Base-by-base conservation (phyloP, 352 stramenopile species). In the Elongisporangium anandrum region DNA sequence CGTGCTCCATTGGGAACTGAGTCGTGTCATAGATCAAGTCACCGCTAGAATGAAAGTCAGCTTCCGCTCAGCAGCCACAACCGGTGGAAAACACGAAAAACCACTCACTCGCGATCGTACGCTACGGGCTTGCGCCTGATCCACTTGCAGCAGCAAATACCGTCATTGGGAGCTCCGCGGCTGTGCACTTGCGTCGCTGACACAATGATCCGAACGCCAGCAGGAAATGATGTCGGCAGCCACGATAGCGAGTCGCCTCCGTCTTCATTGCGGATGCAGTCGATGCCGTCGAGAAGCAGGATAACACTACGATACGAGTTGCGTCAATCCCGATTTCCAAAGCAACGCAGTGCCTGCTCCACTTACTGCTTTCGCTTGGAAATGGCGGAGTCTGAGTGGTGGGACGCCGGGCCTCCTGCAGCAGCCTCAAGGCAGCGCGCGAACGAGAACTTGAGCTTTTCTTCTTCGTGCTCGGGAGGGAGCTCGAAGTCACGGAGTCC, bases 361-460 rank as follows among this genome's bases (percentile, higher is more conserved):
- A 56, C 58, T 8, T 60, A 76, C 64, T 75, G 73, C 52, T 77
- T 75, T 38, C 62, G 59, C 58, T 81, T 85, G 51, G 64, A 64
- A 9, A 61, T 73, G 1, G 75, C 47, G 2, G 10, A 45, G 34
- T 45, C 34, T 9, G 34, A 15, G 23, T 63, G 49, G 54, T 70
- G 70, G 4, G 54, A 68, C 15, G 57, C 51, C 39, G 66, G 38
- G 12, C 66, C 69, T 19, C 59, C 60, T 0, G 85, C 75, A 1
- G 79, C 85, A 22, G 78, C 82, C 59, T 93, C 83, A 21, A 94
- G 73, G 52, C 85, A 94, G 8, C 85, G 75, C 21, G 65, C 80
- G 20, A 94, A 82, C 0, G 85, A 92, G 21, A 93, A 94, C 61
- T 92, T 92, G 62, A 94, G 76, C 59, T 93, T 92, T 54, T 94